phyloP scores from a whole-genome alignment of 2,329 filamentous ascomycete species.

The Dactylellina sp. region DNA sequence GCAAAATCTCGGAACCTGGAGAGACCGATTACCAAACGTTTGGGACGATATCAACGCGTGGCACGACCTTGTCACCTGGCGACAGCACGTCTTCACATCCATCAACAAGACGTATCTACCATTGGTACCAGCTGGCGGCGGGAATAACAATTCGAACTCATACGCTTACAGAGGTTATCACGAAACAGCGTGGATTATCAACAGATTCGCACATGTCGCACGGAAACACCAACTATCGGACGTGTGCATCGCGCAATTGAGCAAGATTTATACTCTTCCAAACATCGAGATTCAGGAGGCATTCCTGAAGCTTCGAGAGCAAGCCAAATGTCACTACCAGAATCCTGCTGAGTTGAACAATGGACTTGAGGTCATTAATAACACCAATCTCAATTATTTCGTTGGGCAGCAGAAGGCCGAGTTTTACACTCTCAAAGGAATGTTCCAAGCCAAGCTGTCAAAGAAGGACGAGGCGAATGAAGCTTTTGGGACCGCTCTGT shows the following conservation, averaged over 20 bases:
- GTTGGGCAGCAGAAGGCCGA: slow-evolving; percentile 95
- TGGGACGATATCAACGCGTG: slow-evolving; percentile 99
- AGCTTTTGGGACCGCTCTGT: slow-evolving; percentile 92
- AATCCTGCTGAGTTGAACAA: slow-evolving; percentile 91
- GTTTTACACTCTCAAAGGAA: slow-evolving; percentile 98
- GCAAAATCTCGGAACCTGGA: slow-evolving; percentile 91
- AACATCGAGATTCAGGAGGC: slow-evolving; percentile 99
- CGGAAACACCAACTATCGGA: slow-evolving; percentile 96
- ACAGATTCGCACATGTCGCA: slow-evolving; percentile 96
- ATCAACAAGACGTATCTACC: slow-evolving; percentile 95
- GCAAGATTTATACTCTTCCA: slow-evolving; percentile 96
- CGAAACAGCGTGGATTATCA: slow-evolving; percentile 99
- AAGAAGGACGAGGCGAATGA: slow-evolving; percentile 92
- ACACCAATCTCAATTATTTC: slow-evolving; percentile 99
- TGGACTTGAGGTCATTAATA: slow-evolving; percentile 98
- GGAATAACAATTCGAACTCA: slow-evolving; percentile 77
- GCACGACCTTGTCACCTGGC: slow-evolving; percentile 99
- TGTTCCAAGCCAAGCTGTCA: slow-evolving; percentile 95
- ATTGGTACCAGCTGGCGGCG: slow-evolving; percentile 77
- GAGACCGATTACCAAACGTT: slow-evolving; percentile 92
- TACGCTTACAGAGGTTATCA: slow-evolving; percentile 98
- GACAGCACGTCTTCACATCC: slow-evolving; percentile 97
- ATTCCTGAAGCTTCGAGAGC: slow-evolving; percentile 97
- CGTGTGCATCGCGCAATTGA: slow-evolving; percentile 96
- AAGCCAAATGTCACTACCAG: slow-evolving; percentile 98